These are phyloP conservation scores for Lactifluus piperatus DNA, from an alignment of 768 basidiomycete species.

Conservation along the genomic window DNA sequence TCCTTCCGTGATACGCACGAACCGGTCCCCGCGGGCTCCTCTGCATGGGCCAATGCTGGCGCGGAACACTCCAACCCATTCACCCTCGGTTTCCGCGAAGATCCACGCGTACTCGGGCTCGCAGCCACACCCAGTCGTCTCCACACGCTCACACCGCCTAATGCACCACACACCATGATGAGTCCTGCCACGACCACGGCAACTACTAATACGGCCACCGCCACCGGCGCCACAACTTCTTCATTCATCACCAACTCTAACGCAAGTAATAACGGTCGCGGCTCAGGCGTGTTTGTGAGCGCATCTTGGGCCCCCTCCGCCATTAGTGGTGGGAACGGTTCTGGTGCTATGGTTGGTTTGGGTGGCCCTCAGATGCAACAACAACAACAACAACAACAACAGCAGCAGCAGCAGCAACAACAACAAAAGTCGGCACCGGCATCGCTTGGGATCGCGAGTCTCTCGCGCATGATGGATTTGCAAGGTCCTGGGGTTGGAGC, in stretches of 20 bases:
- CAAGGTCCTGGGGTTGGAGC: slow-evolving; percentile 11
- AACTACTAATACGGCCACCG: not conserved
- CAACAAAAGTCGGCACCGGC: slow-evolving; percentile 30
- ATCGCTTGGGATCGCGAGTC: slow-evolving; percentile 2
- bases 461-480: slow-evolving; percentile 13
- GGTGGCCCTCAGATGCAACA: slow-evolving; percentile 19
- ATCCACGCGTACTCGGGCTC: slow-evolving; percentile 19
- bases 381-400: slow-evolving; percentile 10
- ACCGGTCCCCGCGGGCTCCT: slow-evolving; percentile 14
- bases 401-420: not conserved
- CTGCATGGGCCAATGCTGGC: slow-evolving; percentile 18
- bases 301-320: slow-evolving; percentile 9
- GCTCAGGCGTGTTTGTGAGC: slow-evolving; percentile 11
- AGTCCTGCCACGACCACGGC: slow-evolving; percentile 10
- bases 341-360: not conserved
- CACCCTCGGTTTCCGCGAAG: slow-evolving; percentile 15
- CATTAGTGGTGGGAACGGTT: slow-evolving; percentile 5
- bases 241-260: too few relatives aligned
- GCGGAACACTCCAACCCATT: slow-evolving; percentile 25
- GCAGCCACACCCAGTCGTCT: slow-evolving; percentile 26
- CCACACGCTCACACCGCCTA: slow-evolving; percentile 28
- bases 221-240: not conserved
- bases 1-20: not conserved
- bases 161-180: slow-evolving; percentile 20
- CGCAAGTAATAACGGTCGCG: not conserved